These are phyloP conservation scores for Naganishia kalamii DNA, from an alignment of 768 basidiomycete species.

Conservation along the genomic window DNA sequence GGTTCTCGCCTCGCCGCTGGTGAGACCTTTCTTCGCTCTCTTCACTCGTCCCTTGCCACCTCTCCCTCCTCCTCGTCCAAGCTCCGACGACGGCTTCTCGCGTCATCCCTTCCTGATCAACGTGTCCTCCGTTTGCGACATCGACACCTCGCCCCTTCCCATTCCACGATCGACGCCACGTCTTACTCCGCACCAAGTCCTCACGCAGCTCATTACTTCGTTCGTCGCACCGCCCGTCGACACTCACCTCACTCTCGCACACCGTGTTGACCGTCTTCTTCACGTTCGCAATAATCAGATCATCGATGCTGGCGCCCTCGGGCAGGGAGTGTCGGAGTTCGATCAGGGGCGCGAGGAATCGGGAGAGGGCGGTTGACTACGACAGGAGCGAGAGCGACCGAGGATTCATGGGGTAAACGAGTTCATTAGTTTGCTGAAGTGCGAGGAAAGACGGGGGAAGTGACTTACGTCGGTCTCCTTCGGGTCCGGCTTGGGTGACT, in stretches of 20 bases:
- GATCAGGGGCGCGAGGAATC: constrained; percentile 68
- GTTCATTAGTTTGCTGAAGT: background rate
- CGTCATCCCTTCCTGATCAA: too few relatives aligned
- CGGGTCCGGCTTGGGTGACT: constrained; percentile 25
- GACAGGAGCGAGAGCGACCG: background rate
- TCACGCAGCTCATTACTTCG: background rate
- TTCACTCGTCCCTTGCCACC: too few relatives aligned
- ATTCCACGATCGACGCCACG: background rate
- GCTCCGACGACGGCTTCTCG: too few relatives aligned
- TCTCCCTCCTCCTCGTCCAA: too few relatives aligned
- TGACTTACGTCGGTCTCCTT: constrained; percentile 17
- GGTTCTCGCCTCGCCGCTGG: background rate
- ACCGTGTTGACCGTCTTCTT: constrained; percentile 44
- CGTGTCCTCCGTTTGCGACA: too few relatives aligned
- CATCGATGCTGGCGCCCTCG: constrained; percentile 33
- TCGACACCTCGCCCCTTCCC: too few relatives aligned
- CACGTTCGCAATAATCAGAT: constrained; percentile 42
- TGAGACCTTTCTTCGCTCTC: too few relatives aligned
- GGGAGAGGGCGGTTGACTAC: constrained; percentile 53
- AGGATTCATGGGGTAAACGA: background rate
- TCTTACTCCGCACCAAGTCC: background rate
- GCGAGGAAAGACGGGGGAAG: background rate
- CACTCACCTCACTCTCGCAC: constrained; percentile 38
- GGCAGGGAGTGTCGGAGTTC: constrained; percentile 49
- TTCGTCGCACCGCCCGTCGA: too few relatives aligned